phyloP scores from a whole-genome alignment of 805 yeast genomes.

The Pichia paraexigua region DNA sequence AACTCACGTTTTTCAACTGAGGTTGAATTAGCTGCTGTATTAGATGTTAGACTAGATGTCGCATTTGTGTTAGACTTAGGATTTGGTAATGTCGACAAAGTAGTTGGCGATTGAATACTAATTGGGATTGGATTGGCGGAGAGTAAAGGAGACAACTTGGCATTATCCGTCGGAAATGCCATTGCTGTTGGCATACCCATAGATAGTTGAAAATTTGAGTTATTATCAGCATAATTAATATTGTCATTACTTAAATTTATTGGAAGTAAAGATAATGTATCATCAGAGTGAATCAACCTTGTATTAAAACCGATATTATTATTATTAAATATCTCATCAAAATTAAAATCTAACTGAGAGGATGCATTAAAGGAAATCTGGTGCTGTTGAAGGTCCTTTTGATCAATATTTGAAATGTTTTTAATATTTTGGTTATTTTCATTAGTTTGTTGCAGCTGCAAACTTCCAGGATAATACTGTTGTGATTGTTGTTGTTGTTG shows the following conservation, averaged over 20 bases:
- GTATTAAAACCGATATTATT: slow-evolving; percentile 30
- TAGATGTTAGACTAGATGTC: background rate
- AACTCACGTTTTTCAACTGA: slow-evolving; percentile 1
- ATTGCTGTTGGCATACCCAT: background rate
- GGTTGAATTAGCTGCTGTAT: background rate
- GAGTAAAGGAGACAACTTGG: background rate
- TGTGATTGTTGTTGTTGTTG: background rate
- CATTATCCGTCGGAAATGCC: background rate
- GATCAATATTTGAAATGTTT: background rate
- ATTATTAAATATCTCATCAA: slow-evolving; percentile 24
- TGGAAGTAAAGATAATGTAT: slow-evolving; percentile 17
- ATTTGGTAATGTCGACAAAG: background rate
- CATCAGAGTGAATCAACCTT: slow-evolving; percentile 30
- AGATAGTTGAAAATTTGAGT: background rate
- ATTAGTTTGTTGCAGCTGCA: background rate
- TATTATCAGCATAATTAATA: background rate
- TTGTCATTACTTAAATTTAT: background rate
- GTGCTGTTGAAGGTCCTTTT: background rate
- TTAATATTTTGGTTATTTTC: background rate
- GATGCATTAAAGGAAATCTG: background rate
- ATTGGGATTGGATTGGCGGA: background rate
- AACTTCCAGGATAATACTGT: background rate
- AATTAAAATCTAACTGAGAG: slow-evolving; percentile 15
- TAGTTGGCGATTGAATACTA: background rate
- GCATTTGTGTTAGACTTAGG: background rate